Percentiles rank a stretch among this genome's conserved stretches.
Evolutionary conservation across 495 filamentous ascomycete genomes (phyloP).

Genomic region (Daldinia caldariorum): DNA sequence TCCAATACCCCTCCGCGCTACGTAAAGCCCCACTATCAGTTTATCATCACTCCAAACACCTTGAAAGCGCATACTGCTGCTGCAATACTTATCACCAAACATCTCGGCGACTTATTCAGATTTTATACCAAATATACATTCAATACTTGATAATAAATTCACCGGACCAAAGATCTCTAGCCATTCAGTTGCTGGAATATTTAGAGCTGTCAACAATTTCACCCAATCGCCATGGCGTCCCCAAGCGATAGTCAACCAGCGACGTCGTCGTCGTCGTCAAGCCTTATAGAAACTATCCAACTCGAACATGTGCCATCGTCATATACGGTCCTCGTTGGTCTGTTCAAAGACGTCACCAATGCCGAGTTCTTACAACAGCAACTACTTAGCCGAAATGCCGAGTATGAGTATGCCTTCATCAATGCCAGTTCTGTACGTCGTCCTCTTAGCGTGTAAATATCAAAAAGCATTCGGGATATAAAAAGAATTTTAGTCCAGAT

Average conservation of each 20-base stretch:
- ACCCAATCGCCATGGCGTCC: constrained; percentile 15
- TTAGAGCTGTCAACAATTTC: neutral
- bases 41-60: constrained; percentile 6
- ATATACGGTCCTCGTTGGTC: constrained; percentile 72
- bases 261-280: neutral
- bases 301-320: constrained; percentile 75
- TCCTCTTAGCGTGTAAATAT: neutral
- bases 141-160: neutral
- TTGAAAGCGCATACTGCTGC: neutral
- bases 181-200: neutral
- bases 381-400: constrained; percentile 78
- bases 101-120: neutral
- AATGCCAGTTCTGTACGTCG: constrained; percentile 66
- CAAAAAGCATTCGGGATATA: neutral
- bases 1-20: constrained; percentile 32
- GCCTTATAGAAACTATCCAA: constrained; percentile 61
- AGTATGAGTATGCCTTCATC: constrained; percentile 93
- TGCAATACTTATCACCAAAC: constrained; percentile 1
- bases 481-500: too few species aligned
- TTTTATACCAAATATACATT: neutral
- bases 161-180: neutral
- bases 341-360: constrained; percentile 82
- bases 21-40: constrained; percentile 24
- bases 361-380: constrained; percentile 78
- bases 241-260: neutral